Evolutionary conservation across 2,329 filamentous ascomycete genomes (phyloP).

Genomic region (Graphium sp.): DNA sequence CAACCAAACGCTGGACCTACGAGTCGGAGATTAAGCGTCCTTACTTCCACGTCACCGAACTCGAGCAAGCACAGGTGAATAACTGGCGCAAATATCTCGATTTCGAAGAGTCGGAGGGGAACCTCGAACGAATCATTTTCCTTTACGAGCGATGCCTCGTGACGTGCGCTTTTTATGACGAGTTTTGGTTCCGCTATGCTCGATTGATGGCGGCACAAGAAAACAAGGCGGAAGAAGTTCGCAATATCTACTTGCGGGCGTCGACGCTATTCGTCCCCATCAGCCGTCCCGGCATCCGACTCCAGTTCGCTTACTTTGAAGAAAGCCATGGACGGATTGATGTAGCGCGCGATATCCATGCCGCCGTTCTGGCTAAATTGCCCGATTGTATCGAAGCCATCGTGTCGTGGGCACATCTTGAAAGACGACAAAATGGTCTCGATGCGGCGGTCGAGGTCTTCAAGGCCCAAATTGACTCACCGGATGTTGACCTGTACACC

Average conservation of each 20-base stretch:
- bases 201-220: conserved; percentile 79
- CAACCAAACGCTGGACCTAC: conserved; percentile 84
- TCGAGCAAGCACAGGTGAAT: conserved; percentile 66
- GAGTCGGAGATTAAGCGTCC: conserved; percentile 90
- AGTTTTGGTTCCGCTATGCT: conserved; percentile 96
- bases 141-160: conserved; percentile 90
- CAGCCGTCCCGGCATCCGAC: conserved; percentile 63
- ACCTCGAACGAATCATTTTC: conserved; percentile 58
- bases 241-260: conserved; percentile 82
- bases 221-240: conserved; percentile 73
- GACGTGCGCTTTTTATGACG: conserved; percentile 86
- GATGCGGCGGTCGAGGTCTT: conserved; percentile 75
- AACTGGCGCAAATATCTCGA: conserved; percentile 97
- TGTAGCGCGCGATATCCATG: conserved; percentile 71
- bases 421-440: conserved; percentile 66
- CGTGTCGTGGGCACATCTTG: conserved; percentile 70
- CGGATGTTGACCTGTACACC: conserved; percentile 55
- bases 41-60: conserved; percentile 90
- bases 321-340: conserved; percentile 65
- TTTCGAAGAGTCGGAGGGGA: conserved; percentile 78
- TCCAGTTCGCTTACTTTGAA: conserved; percentile 91
- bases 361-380: conserved; percentile 57
- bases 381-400: conserved; percentile 80
- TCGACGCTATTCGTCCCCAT: conserved; percentile 76
- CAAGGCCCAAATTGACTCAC: conserved; percentile 62